Base-by-base conservation (phyloP, 108 stramenopile species). In the Nitzschia sp. region DNA sequence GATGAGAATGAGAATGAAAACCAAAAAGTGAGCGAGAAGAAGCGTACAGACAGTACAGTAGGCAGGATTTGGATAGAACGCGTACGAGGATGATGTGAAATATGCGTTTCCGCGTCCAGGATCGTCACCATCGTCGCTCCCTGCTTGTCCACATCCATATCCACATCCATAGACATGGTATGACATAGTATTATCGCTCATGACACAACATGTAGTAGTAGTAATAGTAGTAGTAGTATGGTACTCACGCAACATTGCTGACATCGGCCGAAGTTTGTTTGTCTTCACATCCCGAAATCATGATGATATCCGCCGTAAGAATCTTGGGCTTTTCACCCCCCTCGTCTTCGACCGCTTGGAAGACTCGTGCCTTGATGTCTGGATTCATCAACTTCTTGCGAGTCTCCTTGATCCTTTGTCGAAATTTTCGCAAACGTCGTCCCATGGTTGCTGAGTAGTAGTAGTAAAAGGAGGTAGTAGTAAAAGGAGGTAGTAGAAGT, bases 181-280 rank as follows among this genome's bases (percentile, higher is more conserved):
- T n/a, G n/a, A n/a, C n/a, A n/a, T n/a, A n/a, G n/a, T n/a, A n/a
- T n/a, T n/a, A n/a, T n/a, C n/a, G n/a, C n/a, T n/a, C n/a, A n/a
- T n/a, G n/a, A n/a, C n/a, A n/a, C n/a, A n/a, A n/a, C n/a, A n/a
- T n/a, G n/a, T n/a, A n/a, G n/a, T n/a, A n/a, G n/a, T n/a, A n/a
- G n/a, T n/a, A n/a, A n/a, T n/a, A n/a, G n/a, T n/a, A n/a, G n/a
- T n/a, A n/a, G n/a, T n/a, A n/a, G n/a, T n/a, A n/a, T 41, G 19
- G 4, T 25, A 61, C 60, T 34, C 72, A 75, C 35, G 79, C 66
- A 21, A 77, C 76, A 29, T 77, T 68, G 45, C 56, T 68, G 5
- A 79, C 78, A 73, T 79, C 78, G 19, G 78, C 78, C 2, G 86
- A 87, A 26, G 91, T 92, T 75, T 93, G 92, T 31, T 45, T n/a